A percentile compares a stretch with the other conserved stretches of the same genome.
These are phyloP conservation scores for Beta vulgaris DNA, from an alignment of 148 eudicot genomes.

Conservation along the genomic window DNA sequence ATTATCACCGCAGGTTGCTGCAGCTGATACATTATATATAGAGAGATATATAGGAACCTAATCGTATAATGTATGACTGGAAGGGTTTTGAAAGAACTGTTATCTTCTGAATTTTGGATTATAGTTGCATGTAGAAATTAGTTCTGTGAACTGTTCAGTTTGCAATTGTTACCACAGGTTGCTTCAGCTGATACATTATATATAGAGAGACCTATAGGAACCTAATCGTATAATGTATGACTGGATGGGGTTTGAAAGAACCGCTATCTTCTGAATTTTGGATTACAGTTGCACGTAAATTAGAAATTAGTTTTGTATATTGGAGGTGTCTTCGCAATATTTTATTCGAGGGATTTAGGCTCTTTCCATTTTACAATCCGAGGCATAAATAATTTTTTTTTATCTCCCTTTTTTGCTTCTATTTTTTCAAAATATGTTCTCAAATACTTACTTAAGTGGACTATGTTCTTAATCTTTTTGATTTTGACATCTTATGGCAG, in stretches of 20 bases:
- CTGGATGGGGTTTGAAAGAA: background rate
- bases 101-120: background rate
- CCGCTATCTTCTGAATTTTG: background rate
- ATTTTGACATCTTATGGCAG: conserved; percentile 37
- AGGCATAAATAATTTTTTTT: background rate
- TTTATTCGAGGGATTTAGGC: background rate
- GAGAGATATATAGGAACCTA: too few relatives aligned
- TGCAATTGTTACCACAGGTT: too few relatives aligned
- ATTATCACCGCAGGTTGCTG: too few relatives aligned
- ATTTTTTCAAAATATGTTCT: background rate
- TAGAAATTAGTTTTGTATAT: background rate
- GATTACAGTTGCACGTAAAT: background rate
- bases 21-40: too few relatives aligned
- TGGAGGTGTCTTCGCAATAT: background rate
- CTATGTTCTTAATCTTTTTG: conserved; percentile 1
- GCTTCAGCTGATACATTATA: too few relatives aligned
- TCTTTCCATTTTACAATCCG: background rate
- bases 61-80: too few relatives aligned
- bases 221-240: too few relatives aligned
- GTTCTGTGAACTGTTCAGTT: too few relatives aligned
- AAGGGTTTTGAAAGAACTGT: background rate
- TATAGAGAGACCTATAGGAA: too few relatives aligned
- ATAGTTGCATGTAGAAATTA: background rate
- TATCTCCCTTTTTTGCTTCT: background rate
- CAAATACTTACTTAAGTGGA: background rate